Conservation (phyloP, 768 basidiomycete genomes). For the Leucosporidium yakuticum region DNA sequence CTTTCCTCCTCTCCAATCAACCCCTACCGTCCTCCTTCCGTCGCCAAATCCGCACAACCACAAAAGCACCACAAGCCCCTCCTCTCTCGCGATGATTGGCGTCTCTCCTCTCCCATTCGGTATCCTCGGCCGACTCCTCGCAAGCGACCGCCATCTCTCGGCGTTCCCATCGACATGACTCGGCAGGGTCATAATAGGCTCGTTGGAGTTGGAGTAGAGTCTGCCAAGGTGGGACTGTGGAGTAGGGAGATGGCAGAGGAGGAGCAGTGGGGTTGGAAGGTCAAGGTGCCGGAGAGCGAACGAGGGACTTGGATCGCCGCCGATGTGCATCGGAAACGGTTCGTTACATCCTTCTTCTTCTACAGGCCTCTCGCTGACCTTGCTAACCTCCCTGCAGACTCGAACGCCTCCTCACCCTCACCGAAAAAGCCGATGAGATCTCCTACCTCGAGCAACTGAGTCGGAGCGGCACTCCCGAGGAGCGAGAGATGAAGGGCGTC, state of each 20-base stretch:
- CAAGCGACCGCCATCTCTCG: conserved; percentile 8
- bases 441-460: conserved; percentile 12
- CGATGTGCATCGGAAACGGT: conserved; percentile 22
- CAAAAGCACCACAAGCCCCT: conserved; percentile 21
- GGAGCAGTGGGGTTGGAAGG: conserved; percentile 34
- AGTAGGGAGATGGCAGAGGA: neutral
- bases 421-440: conserved; percentile 14
- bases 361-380: neutral
- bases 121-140: neutral
- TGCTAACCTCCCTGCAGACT: neutral
- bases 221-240: conserved; percentile 7
- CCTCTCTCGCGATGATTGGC: conserved; percentile 29
- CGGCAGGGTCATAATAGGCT: conserved; percentile 16
- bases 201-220: conserved; percentile 20
- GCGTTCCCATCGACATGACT: conserved; percentile 7
- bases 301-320: conserved; percentile 9
- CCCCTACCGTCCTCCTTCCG: neutral
- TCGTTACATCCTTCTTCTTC: neutral
- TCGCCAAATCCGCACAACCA: neutral
- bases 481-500: conserved; percentile 16
- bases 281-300: conserved; percentile 15
- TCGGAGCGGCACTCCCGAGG: conserved; percentile 12
- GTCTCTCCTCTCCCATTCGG: conserved; percentile 28
- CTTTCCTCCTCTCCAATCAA: neutral
- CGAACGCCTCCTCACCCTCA: conserved; percentile 19